Conservation (phyloP, 1,284 basidiomycete genomes). For the Ustilago loliicola region DNA sequence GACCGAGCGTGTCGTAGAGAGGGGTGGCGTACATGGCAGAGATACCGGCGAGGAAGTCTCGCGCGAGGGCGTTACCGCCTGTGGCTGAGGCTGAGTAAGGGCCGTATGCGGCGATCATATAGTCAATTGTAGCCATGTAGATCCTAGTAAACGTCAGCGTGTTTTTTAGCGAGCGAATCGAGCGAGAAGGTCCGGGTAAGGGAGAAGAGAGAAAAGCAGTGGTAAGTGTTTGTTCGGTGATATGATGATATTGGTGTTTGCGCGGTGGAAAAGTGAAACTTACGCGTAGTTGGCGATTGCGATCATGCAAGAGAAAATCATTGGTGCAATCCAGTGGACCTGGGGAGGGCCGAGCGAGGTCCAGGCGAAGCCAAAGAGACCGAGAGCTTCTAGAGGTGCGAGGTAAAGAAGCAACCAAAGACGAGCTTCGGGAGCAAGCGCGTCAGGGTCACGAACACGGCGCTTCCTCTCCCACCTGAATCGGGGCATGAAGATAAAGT, state of each 20-base stretch:
- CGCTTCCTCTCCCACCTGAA: slow-evolving; percentile 64
- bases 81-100: slow-evolving; percentile 72
- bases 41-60: slow-evolving; percentile 72
- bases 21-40: slow-evolving; percentile 72
- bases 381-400: slow-evolving; percentile 71
- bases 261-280: no score
- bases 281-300: slow-evolving; percentile 71
- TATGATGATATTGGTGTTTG: background rate
- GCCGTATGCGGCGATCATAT: slow-evolving; percentile 72
- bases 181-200: background rate
- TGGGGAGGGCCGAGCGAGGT: slow-evolving; percentile 70
- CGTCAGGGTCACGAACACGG: slow-evolving; percentile 60
- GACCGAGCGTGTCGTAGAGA: slow-evolving; percentile 68
- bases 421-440: slow-evolving; percentile 69
- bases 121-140: slow-evolving; percentile 71
- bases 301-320: slow-evolving; percentile 71
- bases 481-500: slow-evolving; percentile 69
- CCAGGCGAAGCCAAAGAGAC: slow-evolving; percentile 72
- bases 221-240: background rate
- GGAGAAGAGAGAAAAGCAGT: background rate
- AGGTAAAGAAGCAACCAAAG: slow-evolving; percentile 71
- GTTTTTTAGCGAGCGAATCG: background rate
- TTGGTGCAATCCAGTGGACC: slow-evolving; percentile 72
- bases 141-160: slow-evolving; percentile 12
- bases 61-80: slow-evolving; percentile 67